These are phyloP conservation scores for Trapa bicornis DNA, from an alignment of 345 rosid genomes.

Conservation along the genomic window DNA sequence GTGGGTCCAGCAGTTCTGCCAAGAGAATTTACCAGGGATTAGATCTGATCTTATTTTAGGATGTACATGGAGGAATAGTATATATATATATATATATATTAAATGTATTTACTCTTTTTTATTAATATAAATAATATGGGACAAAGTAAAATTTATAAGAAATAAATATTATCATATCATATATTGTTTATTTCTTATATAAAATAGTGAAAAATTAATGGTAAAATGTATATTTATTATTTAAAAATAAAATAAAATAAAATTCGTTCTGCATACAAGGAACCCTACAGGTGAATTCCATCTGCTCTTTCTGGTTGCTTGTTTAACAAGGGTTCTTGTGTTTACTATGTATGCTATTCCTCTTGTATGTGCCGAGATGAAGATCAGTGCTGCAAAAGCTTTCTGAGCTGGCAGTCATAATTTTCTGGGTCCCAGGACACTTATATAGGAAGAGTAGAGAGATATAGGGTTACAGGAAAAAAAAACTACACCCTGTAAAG, in stretches of 20 bases:
- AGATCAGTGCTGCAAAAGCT: conserved; percentile 15
- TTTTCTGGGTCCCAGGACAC: conserved; percentile 26
- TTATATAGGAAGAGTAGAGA: conserved; percentile 38
- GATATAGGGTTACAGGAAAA: conserved; percentile 16
- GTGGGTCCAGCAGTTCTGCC: no score
- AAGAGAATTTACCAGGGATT: conserved; percentile 27
- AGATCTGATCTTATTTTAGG: no score
- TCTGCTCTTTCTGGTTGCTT: conserved; percentile 10
- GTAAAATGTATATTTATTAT: no score
- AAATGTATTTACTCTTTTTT: no score
- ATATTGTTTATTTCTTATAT: no score
- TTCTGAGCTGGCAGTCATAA: conserved; percentile 13
- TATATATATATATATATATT: no score
- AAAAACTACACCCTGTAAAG: conserved; percentile 23
- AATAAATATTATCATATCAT: no score
- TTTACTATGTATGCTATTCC: neutral
- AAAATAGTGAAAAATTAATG: no score
- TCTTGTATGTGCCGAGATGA: neutral
- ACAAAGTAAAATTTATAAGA: no score
- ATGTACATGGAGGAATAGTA: no score
- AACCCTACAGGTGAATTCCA: conserved; percentile 64
- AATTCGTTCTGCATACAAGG: conserved; percentile 72
- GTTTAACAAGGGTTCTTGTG: conserved; percentile 1
- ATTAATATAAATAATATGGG: no score
- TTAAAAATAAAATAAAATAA: conserved; percentile 25